Base-by-base conservation (phyloP, 2,329 filamentous ascomycete species). In the Penicillium sp. region DNA sequence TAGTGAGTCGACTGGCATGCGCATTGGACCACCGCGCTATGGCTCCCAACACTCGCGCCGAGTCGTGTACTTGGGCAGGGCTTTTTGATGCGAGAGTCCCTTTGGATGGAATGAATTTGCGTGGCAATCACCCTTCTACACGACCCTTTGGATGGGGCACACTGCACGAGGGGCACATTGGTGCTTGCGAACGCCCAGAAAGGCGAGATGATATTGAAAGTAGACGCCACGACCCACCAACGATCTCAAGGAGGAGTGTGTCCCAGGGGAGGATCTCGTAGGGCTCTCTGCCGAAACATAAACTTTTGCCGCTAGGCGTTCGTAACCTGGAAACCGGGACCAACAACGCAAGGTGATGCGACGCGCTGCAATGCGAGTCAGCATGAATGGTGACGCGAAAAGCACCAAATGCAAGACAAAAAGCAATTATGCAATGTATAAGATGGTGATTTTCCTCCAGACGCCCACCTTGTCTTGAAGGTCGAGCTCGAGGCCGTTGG, bases 261-360 rank as follows among this genome's bases (percentile, higher is more conserved):
- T 20, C 21, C 15, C 6, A 38, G 34, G 40, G 33, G 39, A 36
- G 21, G 25, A 13, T 7, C 33, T 32, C 20, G 7, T 37, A 47
- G 37, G 41, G 38, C 36, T 15, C 28, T 39, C 38, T n/a, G n/a
- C n/a, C 33, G 29, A 13, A 33, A 33, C 27, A 50, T 46, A 38
- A 36, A 39, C 32, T 45, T 47, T 47, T 10, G 41, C 37, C 35
- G 39, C 38, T 16, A 16, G 18, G 17, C 19, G 20, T 28, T 18
- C 20, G 21, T 47, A 51, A 48, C 45, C 50, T 41, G 52, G 42
- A 39, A 50, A 30, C 34, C 48, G 52, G 50, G 40, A 51, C 33
- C 7, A 36, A 28, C 17, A 13, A 53, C 49, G 52, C 46, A 54
- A 54, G 51, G 51, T 27, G 41, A 50, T 48, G 41, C 29, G 27